Evolutionary conservation across 2,329 filamentous ascomycete genomes (phyloP).

Genomic region (Xylaria sp.): DNA sequence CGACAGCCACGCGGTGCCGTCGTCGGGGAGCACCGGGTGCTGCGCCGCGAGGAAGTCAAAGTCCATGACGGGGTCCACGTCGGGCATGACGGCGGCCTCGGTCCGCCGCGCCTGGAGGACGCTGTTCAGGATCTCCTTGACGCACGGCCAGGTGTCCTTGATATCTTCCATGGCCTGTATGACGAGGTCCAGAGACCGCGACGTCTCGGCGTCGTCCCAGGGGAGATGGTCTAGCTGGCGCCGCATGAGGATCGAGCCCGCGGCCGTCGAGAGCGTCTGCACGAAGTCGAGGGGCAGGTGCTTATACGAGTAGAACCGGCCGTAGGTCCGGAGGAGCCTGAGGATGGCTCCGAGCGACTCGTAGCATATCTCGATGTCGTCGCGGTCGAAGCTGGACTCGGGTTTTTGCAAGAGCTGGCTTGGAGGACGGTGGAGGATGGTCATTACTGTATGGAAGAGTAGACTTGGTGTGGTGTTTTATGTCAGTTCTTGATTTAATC

Average conservation of each 20-base stretch:
- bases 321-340: slow-evolving; percentile 58
- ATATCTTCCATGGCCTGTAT: slow-evolving; percentile 64
- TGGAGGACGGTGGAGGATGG: slow-evolving; percentile 62
- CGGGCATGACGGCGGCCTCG: slow-evolving; percentile 30
- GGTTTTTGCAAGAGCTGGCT: slow-evolving; percentile 56
- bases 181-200: slow-evolving; percentile 61
- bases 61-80: slow-evolving; percentile 42
- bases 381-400: slow-evolving; percentile 49
- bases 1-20: slow-evolving; percentile 27
- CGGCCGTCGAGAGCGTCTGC: slow-evolving; percentile 61
- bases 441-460: slow-evolving; percentile 63
- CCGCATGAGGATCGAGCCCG: slow-evolving; percentile 60
- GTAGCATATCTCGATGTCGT: slow-evolving; percentile 63
- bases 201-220: slow-evolving; percentile 59
- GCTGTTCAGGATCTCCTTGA: slow-evolving; percentile 56
- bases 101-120: slow-evolving; percentile 42
- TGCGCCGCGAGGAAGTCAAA: slow-evolving; percentile 41
- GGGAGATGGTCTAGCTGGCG: slow-evolving; percentile 55
- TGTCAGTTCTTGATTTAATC: slow-evolving; percentile 22
- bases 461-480: slow-evolving; percentile 48
- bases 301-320: slow-evolving; percentile 57
- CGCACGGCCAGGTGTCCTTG: slow-evolving; percentile 61
- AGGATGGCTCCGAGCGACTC: slow-evolving; percentile 60
- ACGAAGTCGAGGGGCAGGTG: slow-evolving; percentile 61
- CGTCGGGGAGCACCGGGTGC: slow-evolving; percentile 20